Conservation (phyloP, 2,329 filamentous ascomycete genomes). For the Sporothrix mexicana region DNA sequence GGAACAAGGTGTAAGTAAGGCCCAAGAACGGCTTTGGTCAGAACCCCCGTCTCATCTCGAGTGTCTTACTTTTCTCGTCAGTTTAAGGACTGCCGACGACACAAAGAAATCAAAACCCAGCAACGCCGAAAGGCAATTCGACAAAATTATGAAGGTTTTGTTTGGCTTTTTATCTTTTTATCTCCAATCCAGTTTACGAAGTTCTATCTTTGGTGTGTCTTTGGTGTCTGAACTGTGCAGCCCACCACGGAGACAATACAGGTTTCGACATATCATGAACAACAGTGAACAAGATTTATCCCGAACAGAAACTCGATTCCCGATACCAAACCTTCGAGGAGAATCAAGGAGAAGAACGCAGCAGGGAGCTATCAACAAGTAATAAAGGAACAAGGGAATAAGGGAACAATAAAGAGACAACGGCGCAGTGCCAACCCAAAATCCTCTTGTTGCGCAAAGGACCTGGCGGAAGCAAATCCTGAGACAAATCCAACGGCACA, state of each 20-base stretch:
- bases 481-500: neutral
- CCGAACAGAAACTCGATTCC: neutral
- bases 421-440: neutral
- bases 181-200: neutral
- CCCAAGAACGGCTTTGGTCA: neutral
- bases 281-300: neutral
- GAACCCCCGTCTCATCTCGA: slow-evolving; percentile 12
- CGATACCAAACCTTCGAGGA: neutral
- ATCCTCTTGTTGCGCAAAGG: neutral
- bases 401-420: slow-evolving; percentile 10
- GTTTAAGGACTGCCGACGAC: neutral
- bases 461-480: neutral
- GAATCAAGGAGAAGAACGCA: no score
- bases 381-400: no score
- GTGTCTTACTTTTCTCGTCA: neutral
- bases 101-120: neutral
- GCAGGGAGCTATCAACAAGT: no score
- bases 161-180: neutral
- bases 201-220: neutral
- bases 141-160: neutral
- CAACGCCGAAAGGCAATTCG: neutral
- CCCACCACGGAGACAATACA: neutral
- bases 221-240: neutral
- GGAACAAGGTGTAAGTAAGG: neutral
- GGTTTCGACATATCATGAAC: neutral